phyloP scores from a whole-genome alignment of 768 basidiomycete genomes.

The Mycena floridula region DNA sequence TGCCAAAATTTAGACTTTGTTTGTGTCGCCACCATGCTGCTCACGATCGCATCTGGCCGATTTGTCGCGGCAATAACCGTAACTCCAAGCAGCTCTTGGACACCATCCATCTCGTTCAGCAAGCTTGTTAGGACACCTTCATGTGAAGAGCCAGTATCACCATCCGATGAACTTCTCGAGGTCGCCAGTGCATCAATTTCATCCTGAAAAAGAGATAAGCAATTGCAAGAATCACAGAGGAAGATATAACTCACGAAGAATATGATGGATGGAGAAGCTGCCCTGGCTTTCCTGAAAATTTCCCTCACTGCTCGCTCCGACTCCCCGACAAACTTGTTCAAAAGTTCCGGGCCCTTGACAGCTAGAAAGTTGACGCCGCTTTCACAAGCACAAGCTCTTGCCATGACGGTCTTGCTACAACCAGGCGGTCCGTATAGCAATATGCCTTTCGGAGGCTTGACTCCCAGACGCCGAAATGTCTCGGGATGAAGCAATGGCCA shows the following conservation, averaged over 20 bases:
- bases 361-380: slow-evolving; percentile 95
- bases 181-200: slow-evolving; percentile 94
- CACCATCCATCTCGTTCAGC: slow-evolving; percentile 97
- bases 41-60: slow-evolving; percentile 83
- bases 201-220: slow-evolving; percentile 48
- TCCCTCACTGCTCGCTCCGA: slow-evolving; percentile 94
- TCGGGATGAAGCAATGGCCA: slow-evolving; percentile 91
- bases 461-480: slow-evolving; percentile 82
- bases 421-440: slow-evolving; percentile 94
- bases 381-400: slow-evolving; percentile 87
- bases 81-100: slow-evolving; percentile 92
- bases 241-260: slow-evolving; percentile 71
- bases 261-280: slow-evolving; percentile 90
- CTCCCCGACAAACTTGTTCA: slow-evolving; percentile 97
- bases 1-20: slow-evolving; percentile 23
- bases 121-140: slow-evolving; percentile 91
- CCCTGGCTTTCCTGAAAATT: slow-evolving; percentile 91
- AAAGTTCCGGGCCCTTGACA: slow-evolving; percentile 95
- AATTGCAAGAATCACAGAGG: neutral
- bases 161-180: slow-evolving; percentile 59
- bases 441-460: slow-evolving; percentile 83
- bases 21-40: slow-evolving; percentile 23
- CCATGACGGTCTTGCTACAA: slow-evolving; percentile 94
- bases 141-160: slow-evolving; percentile 52
- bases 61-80: slow-evolving; percentile 96